Evolutionary conservation across 805 yeast genomes (phyloP).

Genomic region (Wickerhamomyces subpelliculosus): DNA sequence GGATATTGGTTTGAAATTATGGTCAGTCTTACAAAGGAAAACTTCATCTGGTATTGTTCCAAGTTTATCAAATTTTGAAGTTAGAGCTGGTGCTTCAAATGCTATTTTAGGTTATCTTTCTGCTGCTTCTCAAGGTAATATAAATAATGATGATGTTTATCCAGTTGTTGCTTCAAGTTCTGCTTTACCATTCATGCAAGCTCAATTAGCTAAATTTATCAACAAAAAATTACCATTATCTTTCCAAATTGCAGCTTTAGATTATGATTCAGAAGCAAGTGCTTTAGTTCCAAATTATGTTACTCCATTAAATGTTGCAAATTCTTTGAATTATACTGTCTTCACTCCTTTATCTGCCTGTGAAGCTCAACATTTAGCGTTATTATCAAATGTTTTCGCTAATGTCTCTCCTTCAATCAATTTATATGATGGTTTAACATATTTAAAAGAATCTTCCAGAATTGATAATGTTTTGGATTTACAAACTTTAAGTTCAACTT

Average conservation of each 20-base stretch:
- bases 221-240: conserved; percentile 45
- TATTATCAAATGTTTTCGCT: conserved; percentile 59
- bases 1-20: conserved; percentile 50
- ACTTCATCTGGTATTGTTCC: conserved; percentile 58
- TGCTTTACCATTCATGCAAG: conserved; percentile 59
- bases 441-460: conserved; percentile 37
- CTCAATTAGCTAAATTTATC: conserved; percentile 37
- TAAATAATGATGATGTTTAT: conserved; percentile 21
- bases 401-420: conserved; percentile 51
- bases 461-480: conserved; percentile 37
- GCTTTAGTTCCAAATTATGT: conserved; percentile 59
- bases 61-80: conserved; percentile 50
- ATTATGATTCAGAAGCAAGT: conserved; percentile 48
- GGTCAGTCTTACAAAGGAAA: conserved; percentile 46
- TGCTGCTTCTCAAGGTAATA: conserved; percentile 19
- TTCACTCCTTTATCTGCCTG: conserved; percentile 55
- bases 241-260: conserved; percentile 71
- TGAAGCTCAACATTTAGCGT: conserved; percentile 63
- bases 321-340: conserved; percentile 57
- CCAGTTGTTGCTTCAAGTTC: conserved; percentile 58
- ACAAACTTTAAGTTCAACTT: conserved; percentile 33
- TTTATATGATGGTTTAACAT: conserved; percentile 75
- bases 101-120: conserved; percentile 66
- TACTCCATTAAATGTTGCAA: conserved; percentile 54
- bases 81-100: conserved; percentile 80